phyloP scores from a whole-genome alignment of 2,329 filamentous ascomycete species.

The Apiospora rasikravindrae region DNA sequence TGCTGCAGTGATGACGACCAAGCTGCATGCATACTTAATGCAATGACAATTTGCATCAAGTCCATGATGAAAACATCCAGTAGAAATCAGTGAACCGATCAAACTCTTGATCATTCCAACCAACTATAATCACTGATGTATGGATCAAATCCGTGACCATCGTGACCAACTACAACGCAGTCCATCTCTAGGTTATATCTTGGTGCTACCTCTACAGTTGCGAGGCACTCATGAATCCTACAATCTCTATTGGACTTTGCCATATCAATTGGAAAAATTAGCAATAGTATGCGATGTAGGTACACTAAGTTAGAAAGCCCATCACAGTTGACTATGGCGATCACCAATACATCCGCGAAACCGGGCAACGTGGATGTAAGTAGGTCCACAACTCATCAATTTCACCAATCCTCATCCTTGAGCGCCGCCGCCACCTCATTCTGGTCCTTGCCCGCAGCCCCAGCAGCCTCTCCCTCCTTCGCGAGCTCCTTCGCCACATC shows the following conservation, averaged over 20 bases:
- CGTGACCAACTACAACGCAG: neutral
- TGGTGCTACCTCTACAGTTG: neutral
- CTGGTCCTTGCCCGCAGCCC: neutral
- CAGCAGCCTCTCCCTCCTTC: neutral
- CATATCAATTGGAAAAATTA: neutral
- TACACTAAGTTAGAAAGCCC: neutral
- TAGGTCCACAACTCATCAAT: neutral
- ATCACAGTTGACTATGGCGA: neutral
- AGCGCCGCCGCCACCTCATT: slow-evolving; percentile 21
- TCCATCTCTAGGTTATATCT: no score
- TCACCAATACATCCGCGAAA: neutral
- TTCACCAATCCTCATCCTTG: slow-evolving; percentile 22
- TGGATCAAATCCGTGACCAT: neutral
- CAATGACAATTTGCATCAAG: neutral
- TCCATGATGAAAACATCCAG: neutral
- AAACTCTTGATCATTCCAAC: neutral
- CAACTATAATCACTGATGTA: neutral
- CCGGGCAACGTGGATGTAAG: neutral
- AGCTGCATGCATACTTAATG: neutral
- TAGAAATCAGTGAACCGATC: neutral
- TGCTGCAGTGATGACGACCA: neutral
- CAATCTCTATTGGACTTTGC: neutral
- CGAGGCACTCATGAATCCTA: neutral
- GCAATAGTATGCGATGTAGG: neutral
- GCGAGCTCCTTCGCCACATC: slow-evolving; percentile 53